Evolutionary conservation across 129 eudicot genomes (phyloP), one percentile per base, ranked within the genome.

Genomic region (Helianthus tuberosus): DNA sequence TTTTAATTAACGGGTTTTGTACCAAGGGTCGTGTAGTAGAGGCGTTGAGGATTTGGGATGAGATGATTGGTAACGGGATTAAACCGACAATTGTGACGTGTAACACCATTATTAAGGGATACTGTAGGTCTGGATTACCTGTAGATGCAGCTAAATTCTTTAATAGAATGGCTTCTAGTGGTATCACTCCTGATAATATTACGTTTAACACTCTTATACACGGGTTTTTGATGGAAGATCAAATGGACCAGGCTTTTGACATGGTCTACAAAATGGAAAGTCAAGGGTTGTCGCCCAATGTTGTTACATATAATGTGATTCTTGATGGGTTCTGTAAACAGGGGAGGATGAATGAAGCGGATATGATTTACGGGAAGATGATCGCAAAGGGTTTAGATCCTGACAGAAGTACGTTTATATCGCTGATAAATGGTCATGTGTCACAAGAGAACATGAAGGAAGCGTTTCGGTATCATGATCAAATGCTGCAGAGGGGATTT

Each of bases 391-490:
- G 90, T 32, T 73, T 89, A 17, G 29, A 55, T 49, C 96, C 96
- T 43, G 97, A 89, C 63, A 83, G 82, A 82, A 64, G 85, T 3
- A 89, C 97, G 17, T 92, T 67, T 61, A 64, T 83, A 61, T 85
- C 87, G 15, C 78, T 92, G 81, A 89, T 92, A 76, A 86, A 92
- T 75, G 97, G 97, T 15, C 69, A 86, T 61, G 92, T 91, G 64
- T 78, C 92, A 14, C 88, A 91, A 50, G 92, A 86, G 52, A 86
- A 91, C 77, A 50, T 88, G 79, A 82, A 83, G 83, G 89, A 88
- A 75, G 97, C 92, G 8, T 91, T 88, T 80, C 67, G 83, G 82
- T 84, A 84, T 35, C 97, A 91, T 75, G 95, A 91, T 70, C 85
- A 84, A 80, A 91, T 88, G 97, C 71, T 91, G 69, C 80, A 72